These are phyloP conservation scores for Murraya paniculata DNA, from an alignment of 345 rosid genomes.

Conservation along the genomic window DNA sequence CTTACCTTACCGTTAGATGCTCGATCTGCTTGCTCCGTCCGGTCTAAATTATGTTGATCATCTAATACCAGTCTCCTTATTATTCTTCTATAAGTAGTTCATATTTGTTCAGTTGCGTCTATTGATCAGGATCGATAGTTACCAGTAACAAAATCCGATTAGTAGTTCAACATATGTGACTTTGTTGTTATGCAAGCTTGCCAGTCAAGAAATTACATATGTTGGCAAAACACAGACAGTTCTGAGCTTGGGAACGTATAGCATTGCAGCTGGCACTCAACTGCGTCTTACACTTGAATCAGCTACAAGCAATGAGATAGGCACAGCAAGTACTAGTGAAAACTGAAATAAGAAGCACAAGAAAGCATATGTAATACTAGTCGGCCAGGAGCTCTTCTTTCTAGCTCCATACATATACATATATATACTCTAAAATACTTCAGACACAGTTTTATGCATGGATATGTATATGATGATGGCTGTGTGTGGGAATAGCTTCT, in stretches of 20 bases:
- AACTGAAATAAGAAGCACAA: too few relatives aligned
- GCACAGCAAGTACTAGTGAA: not conserved
- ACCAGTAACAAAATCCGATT: too few relatives aligned
- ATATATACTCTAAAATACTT: too few relatives aligned
- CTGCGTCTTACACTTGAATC: not conserved
- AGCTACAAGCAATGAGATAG: not conserved
- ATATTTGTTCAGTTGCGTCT: not conserved
- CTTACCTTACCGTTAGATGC: not conserved
- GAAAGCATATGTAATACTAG: too few relatives aligned
- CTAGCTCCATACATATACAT: too few relatives aligned
- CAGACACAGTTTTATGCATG: too few relatives aligned
- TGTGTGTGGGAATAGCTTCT: not conserved
- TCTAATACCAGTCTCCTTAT: not conserved
- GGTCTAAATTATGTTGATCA: not conserved
- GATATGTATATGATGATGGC: too few relatives aligned
- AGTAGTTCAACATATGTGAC: not conserved
- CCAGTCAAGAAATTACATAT: not conserved
- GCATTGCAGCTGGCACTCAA: not conserved
- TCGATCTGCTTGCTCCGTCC: not conserved
- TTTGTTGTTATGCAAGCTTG: not conserved
- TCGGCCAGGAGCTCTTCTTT: too few relatives aligned
- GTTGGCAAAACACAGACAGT: not conserved
- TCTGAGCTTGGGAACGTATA: not conserved
- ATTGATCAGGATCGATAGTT: not conserved
- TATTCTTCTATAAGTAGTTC: not conserved